Evolutionary conservation across 179 eudicot genomes (phyloP).

Genomic region (Corrigiola litoralis): DNA sequence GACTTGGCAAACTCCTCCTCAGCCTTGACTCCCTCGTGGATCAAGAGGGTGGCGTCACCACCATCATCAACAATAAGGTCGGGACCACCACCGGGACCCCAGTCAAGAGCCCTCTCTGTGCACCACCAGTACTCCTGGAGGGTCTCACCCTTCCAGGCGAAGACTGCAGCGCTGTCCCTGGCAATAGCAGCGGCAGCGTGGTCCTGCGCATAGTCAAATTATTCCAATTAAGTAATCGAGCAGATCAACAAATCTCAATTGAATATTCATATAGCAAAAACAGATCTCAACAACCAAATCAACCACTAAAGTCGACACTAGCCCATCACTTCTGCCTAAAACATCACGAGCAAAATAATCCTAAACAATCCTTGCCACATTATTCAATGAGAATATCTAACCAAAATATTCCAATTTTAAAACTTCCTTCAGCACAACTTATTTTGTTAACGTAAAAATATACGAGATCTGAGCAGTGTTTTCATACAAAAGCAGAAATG

Average conservation of each 20-base stretch:
- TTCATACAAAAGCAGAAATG: too few relatives aligned
- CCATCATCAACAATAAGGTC: slow-evolving; percentile 80
- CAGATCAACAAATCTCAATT: background rate
- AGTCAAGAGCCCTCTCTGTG: slow-evolving; percentile 72
- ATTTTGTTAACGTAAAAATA: background rate
- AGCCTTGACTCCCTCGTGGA: slow-evolving; percentile 84
- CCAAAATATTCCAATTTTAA: too few relatives aligned
- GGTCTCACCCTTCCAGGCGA: slow-evolving; percentile 89
- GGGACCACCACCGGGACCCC: slow-evolving; percentile 75
- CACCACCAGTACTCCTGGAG: slow-evolving; percentile 92
- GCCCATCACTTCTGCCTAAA: background rate
- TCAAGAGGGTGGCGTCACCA: slow-evolving; percentile 67
- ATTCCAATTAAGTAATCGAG: background rate
- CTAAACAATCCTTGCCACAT: too few relatives aligned
- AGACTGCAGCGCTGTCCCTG: slow-evolving; percentile 73
- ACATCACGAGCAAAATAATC: background rate
- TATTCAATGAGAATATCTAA: too few relatives aligned
- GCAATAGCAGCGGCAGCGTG: slow-evolving; percentile 83
- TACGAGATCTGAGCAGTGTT: too few relatives aligned
- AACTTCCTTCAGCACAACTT: too few relatives aligned
- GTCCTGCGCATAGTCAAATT: slow-evolving; percentile 31
- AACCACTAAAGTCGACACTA: background rate
- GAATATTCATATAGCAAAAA: background rate
- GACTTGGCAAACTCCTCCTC: slow-evolving; percentile 58
- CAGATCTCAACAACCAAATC: background rate